phyloP scores from a whole-genome alignment of 176 grass and related monocot species.

The Ananas comosus region DNA sequence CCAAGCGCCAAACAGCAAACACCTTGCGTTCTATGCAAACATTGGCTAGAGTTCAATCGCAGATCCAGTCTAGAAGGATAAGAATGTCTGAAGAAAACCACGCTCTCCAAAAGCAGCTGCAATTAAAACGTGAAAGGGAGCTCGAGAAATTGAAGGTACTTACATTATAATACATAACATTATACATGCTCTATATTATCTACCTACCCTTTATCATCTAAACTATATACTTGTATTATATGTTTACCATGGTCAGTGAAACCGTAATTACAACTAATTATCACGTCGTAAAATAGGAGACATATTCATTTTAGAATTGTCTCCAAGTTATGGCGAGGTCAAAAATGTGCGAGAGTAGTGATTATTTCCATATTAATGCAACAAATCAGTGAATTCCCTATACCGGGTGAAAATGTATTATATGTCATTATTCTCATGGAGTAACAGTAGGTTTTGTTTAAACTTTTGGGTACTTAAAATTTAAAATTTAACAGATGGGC shows the following conservation, averaged over 20 bases:
- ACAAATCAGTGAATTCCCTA: background rate
- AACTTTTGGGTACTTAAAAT: background rate
- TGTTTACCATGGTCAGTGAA: no score
- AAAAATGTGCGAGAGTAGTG: background rate
- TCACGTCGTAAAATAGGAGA: no score
- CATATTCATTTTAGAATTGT: background rate
- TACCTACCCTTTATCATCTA: no score
- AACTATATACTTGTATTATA: no score
- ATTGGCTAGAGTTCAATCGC: constrained; percentile 68
- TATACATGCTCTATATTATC: no score
- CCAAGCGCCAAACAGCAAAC: constrained; percentile 66
- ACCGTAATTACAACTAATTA: no score
- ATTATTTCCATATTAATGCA: background rate
- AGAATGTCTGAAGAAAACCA: constrained; percentile 84
- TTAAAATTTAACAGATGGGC: constrained; percentile 39
- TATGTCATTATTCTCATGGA: background rate
- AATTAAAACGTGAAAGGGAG: constrained; percentile 64
- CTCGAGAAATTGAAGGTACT: constrained; percentile 73
- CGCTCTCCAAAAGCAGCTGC: constrained; percentile 69
- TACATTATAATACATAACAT: background rate
- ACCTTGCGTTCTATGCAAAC: constrained; percentile 60
- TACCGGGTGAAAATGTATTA: background rate
- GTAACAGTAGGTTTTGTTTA: background rate
- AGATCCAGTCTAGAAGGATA: constrained; percentile 62
- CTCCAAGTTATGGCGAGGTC: background rate